Evolutionary conservation across 768 basidiomycete species (phyloP).

Genomic region (Suillus bovinus): DNA sequence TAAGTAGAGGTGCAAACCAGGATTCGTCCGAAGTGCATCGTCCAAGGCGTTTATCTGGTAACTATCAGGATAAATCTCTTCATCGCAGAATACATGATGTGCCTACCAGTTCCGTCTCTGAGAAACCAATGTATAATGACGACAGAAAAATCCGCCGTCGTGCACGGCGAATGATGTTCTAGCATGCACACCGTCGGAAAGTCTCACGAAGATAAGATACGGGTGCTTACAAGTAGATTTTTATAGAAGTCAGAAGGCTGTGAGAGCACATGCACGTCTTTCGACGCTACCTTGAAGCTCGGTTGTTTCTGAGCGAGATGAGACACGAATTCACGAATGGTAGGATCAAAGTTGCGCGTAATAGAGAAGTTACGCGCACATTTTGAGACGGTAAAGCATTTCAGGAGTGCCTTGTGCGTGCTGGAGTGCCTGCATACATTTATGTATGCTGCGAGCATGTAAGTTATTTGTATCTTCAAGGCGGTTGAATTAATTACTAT

Average conservation of each 20-base stretch:
- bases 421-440: constrained; percentile 7
- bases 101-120: constrained; percentile 78
- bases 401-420: constrained; percentile 8
- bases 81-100: background rate
- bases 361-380: constrained; percentile 32
- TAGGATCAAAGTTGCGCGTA: constrained; percentile 30
- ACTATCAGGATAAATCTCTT: background rate
- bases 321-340: constrained; percentile 39
- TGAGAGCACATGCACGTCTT: constrained; percentile 53
- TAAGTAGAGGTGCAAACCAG: constrained; percentile 64
- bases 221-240: constrained; percentile 49
- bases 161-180: constrained; percentile 82
- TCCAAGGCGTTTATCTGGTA: constrained; percentile 73
- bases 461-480: background rate
- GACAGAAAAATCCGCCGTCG: constrained; percentile 84
- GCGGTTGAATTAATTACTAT: background rate
- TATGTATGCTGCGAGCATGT: constrained; percentile 13
- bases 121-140: constrained; percentile 82
- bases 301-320: constrained; percentile 45
- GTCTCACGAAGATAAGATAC: background rate
- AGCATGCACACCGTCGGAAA: background rate
- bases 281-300: constrained; percentile 43
- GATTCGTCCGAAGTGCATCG: constrained; percentile 56
- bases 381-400: constrained; percentile 20
- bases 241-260: constrained; percentile 61